Conservation (phyloP, 1,139 yeast genomes). For the Blastobotrys malaysiensis region DNA sequence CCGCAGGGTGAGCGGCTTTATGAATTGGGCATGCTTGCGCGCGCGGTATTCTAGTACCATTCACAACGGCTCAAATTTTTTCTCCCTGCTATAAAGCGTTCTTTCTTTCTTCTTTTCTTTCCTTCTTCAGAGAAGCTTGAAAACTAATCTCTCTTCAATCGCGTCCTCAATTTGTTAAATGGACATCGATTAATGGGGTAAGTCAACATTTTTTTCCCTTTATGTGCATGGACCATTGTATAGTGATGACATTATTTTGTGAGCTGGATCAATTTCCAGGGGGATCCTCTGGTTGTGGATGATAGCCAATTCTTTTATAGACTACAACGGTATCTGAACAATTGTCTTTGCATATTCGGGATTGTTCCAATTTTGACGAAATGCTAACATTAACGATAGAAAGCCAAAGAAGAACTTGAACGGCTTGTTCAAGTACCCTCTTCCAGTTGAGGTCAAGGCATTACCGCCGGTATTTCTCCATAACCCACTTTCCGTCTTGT, state of each 20-base stretch:
- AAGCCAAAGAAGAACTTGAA: conserved; percentile 29
- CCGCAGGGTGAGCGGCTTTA: neutral
- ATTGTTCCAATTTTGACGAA: conserved; percentile 2
- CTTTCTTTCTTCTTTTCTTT: neutral
- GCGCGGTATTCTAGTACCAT: conserved; percentile 1
- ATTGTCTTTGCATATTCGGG: conserved; percentile 5
- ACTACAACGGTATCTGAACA: conserved; percentile 99
- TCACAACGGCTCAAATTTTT: neutral
- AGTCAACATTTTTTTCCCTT: conserved; percentile 2
- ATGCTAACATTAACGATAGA: conserved; percentile 9
- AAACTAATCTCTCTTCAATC: neutral
- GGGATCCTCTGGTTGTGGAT: conserved; percentile 14
- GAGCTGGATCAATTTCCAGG: conserved; percentile 13
- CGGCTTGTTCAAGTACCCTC: conserved; percentile 35
- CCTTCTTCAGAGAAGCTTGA: neutral
- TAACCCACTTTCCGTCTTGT: conserved; percentile 34
- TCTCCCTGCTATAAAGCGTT: neutral
- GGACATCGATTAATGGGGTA: conserved; percentile 1
- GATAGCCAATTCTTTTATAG: conserved; percentile 49
- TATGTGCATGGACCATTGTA: neutral
- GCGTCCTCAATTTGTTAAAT: neutral
- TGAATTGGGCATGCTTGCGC: neutral
- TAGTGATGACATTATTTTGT: conserved; percentile 10
- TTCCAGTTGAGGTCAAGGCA: conserved; percentile 44
- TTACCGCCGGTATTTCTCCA: conserved; percentile 36